These are phyloP conservation scores for Auricularia heimuer DNA, from an alignment of 768 basidiomycete species.

Conservation along the genomic window DNA sequence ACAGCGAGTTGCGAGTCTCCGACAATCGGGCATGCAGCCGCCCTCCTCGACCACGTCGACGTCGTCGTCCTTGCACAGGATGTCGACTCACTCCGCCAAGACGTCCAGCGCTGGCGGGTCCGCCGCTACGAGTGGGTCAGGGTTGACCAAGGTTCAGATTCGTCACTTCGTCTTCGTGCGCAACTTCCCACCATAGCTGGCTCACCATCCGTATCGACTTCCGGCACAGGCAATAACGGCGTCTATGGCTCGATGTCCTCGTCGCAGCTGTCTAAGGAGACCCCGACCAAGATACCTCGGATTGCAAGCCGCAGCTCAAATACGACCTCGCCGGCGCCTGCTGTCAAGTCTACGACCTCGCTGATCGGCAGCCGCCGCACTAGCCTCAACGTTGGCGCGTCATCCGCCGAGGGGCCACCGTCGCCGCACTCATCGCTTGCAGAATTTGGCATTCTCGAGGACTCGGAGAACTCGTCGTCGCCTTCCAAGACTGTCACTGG, in stretches of 20 bases:
- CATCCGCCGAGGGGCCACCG: conserved; percentile 60
- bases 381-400: conserved; percentile 48
- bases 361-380: conserved; percentile 46
- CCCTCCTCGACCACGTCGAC: conserved; percentile 25
- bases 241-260: conserved; percentile 24
- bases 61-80: conserved; percentile 24
- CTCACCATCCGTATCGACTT: conserved; percentile 77
- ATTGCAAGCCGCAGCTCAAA: conserved; percentile 80
- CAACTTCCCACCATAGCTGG: conserved; percentile 88
- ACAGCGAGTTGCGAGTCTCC: conserved; percentile 71
- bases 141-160: conserved; percentile 80
- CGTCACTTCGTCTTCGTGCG: conserved; percentile 64
- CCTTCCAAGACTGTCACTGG: conserved; percentile 35
- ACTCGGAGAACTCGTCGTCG: conserved; percentile 27
- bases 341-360: conserved; percentile 40
- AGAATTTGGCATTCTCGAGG: conserved; percentile 78
- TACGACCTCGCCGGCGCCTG: conserved; percentile 53
- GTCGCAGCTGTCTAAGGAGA: conserved; percentile 58
- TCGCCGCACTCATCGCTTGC: conserved; percentile 40
- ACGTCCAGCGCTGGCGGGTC: not conserved
- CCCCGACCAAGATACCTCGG: conserved; percentile 87
- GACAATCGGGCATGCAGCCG: conserved; percentile 31
- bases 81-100: not conserved
- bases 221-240: conserved; percentile 42
- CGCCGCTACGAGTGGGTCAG: conserved; percentile 47